Percentiles rank a stretch among this genome's conserved stretches.
These are phyloP conservation scores for Ceratobasidium sp. DNA, from an alignment of 1,284 basidiomycete species.

Conservation along the genomic window DNA sequence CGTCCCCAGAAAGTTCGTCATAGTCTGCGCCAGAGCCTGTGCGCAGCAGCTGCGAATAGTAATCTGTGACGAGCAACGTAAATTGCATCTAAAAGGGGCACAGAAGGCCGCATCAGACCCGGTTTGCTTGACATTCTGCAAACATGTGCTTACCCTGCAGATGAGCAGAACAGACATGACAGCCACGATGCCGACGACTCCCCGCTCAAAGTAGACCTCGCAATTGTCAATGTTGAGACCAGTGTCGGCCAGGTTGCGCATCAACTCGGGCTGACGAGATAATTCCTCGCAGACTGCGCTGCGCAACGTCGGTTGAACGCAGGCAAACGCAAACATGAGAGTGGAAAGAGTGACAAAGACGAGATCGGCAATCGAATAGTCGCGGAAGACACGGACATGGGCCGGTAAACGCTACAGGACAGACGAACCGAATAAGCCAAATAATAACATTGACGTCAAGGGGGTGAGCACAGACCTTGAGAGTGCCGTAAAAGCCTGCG, in stretches of 20 bases:
- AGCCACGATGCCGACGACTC: conserved; percentile 62
- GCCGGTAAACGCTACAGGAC: conserved; percentile 58
- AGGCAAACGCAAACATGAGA: conserved; percentile 61
- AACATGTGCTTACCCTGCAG: conserved; percentile 60
- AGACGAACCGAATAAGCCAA: conserved; percentile 15
- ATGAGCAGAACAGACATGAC: conserved; percentile 68
- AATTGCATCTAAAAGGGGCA: conserved; percentile 65
- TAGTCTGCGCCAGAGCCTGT: conserved; percentile 11
- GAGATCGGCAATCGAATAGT: conserved; percentile 77
- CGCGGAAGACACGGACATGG: conserved; percentile 68
- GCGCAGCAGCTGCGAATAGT: conserved; percentile 60
- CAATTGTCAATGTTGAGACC: conserved; percentile 78
- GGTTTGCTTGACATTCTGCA: background rate
- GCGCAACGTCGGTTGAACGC: conserved; percentile 61
- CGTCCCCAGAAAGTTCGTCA: conserved; percentile 22
- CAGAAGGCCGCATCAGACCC: background rate
- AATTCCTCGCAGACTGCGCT: conserved; percentile 73
- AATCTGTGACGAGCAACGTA: conserved; percentile 69
- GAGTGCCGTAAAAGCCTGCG: conserved; percentile 69
- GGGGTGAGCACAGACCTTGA: conserved; percentile 57
- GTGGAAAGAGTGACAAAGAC: conserved; percentile 67
- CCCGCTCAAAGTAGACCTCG: conserved; percentile 75
- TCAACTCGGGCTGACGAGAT: conserved; percentile 72
- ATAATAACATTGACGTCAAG: conserved; percentile 1
- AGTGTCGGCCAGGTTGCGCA: conserved; percentile 71